phyloP scores from a whole-genome alignment of 768 basidiomycete genomes.

The Lactarius sp. region DNA sequence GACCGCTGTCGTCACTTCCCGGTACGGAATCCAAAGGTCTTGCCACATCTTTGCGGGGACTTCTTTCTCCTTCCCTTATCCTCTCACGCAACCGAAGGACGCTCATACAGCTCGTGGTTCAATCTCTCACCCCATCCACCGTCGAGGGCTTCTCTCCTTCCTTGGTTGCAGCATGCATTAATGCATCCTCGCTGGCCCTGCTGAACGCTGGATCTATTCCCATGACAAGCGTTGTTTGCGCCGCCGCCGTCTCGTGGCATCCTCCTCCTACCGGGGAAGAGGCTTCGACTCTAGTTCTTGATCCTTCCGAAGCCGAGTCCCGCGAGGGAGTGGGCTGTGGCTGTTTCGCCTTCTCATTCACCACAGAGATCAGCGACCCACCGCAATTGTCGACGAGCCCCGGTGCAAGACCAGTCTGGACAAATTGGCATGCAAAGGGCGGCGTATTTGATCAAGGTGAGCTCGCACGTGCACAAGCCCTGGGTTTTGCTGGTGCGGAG shows the following conservation, averaged over 20 bases:
- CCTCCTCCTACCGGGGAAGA: constrained; percentile 21
- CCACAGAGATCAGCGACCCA: constrained; percentile 20
- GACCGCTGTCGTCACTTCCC: constrained; percentile 64
- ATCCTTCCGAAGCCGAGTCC: constrained; percentile 46
- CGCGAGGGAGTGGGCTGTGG: constrained; percentile 42
- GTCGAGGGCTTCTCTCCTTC: constrained; percentile 3
- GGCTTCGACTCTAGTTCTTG: constrained; percentile 41
- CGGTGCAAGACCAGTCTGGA: constrained; percentile 43
- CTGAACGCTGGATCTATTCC: constrained; percentile 66
- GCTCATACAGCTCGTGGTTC: constrained; percentile 72
- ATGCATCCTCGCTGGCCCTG: constrained; percentile 64
- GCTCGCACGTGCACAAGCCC: constrained; percentile 41
- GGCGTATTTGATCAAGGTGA: constrained; percentile 38
- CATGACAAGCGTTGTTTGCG: constrained; percentile 71
- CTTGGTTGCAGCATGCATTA: constrained; percentile 61
- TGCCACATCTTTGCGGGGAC: constrained; percentile 47
- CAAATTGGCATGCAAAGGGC: constrained; percentile 44
- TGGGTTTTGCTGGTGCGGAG: constrained; percentile 45
- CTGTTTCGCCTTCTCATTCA: constrained; percentile 58
- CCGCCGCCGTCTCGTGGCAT: constrained; percentile 50
- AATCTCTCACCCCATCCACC: constrained; percentile 42
- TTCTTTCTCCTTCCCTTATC: constrained; percentile 59
- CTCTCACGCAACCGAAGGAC: constrained; percentile 65
- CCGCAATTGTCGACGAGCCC: constrained; percentile 20
- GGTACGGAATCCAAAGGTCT: constrained; percentile 64